Base-by-base conservation (phyloP, 2,329 filamentous ascomycete species). In the Trichophyton mentagrophytes region DNA sequence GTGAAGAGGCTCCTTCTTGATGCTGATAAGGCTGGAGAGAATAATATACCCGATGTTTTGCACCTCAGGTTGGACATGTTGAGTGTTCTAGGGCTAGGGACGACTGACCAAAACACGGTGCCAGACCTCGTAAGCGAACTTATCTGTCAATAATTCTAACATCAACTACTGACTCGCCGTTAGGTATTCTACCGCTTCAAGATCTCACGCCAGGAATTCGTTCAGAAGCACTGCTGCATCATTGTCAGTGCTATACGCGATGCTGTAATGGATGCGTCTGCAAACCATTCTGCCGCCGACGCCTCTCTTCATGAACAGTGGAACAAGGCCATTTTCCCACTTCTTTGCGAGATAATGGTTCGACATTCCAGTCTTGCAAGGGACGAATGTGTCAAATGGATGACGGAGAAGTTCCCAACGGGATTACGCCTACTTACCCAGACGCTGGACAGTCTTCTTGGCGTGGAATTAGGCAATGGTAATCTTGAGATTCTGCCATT, bases 181-280 rank as follows among this genome's bases (percentile, higher is more conserved):
- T 63, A 71, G 67, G 66, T 76, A 9, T 70, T 72, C 2, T 76
- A 76, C 63, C 72, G 74, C 6, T 76, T 74, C 60, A 67, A 69
- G 47, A 64, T 75, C 22, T 69, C 72, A 7, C 73, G 72, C 59
- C 69, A 73, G 62, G 73, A 75, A 36, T 76, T 74, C 56, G 62
- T 75, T 7, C 61, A 64, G 13, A 73, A 71, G 57, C 66, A 74
- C 61, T 64, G 67, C 1, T 64, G 71, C 15, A 69, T 73, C 51
- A 66, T 69, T 15, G 62, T 76, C n/a, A 62, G 65, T 3, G 68
- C 74, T 17, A 67, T 74, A 15, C 69, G 69, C 15, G 69, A 72
- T 62, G 67, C 71, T 17, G 64, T 70, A 15, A 64, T 65, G 3
- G 55, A 59, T 38, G 57, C 61, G 27, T 38, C 62, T 15, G 56